Conservation (phyloP, 1,284 basidiomycete genomes). For the Mycosarcoma maydis region DNA sequence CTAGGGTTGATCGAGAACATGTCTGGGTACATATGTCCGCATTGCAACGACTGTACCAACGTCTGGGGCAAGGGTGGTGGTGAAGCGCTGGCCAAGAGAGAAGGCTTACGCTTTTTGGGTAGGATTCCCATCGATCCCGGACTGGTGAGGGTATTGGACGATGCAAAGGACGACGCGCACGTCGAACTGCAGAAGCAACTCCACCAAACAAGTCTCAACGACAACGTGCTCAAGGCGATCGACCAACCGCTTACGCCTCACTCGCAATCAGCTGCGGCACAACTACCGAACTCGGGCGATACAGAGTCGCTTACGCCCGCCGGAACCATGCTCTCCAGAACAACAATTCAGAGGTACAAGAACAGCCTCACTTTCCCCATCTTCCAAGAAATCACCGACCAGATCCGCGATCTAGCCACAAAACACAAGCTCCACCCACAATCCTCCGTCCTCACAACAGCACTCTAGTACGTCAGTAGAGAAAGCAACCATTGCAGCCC, state of each 20-base stretch:
- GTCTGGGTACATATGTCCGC: constrained; percentile 96
- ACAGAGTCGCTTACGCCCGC: constrained; percentile 13
- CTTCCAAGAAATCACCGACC: constrained; percentile 57
- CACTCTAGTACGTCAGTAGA: too few species aligned
- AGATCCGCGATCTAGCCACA: constrained; percentile 29
- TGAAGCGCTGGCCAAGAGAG: constrained; percentile 75
- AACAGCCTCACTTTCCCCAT: constrained; percentile 61
- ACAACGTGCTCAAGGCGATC: constrained; percentile 2
- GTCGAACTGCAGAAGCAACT: constrained; percentile 13
- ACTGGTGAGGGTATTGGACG: constrained; percentile 86
- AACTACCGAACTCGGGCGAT: too few species aligned
- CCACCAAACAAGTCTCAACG: neutral
- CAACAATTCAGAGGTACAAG: constrained; percentile 59
- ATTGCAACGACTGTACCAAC: constrained; percentile 84
- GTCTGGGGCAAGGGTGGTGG: constrained; percentile 96
- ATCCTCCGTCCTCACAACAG: too few species aligned
- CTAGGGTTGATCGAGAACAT: constrained; percentile 97
- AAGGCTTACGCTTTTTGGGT: constrained; percentile 83
- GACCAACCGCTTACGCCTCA: constrained; percentile 16
- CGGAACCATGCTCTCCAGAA: constrained; percentile 54
- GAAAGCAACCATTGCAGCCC: too few species aligned
- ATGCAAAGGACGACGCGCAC: constrained; percentile 68
- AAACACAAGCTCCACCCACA: constrained; percentile 7
- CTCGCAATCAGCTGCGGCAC: neutral
- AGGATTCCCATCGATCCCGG: constrained; percentile 92